Base-by-base conservation (phyloP, 495 filamentous ascomycete species). In the Podospora appendiculata region DNA sequence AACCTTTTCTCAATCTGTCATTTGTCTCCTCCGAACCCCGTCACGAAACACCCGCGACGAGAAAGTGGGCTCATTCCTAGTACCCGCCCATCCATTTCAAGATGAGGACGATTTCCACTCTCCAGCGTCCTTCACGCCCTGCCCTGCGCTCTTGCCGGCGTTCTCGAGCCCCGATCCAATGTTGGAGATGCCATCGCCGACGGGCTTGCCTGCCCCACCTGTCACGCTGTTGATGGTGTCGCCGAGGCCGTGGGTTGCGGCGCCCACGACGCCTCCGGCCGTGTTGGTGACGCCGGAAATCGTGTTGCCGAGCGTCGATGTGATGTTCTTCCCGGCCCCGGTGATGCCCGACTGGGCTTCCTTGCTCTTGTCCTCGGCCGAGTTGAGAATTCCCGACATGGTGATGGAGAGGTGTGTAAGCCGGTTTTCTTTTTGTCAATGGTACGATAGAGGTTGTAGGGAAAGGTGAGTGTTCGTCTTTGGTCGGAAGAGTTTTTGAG, bases 231-330 rank as follows among this genome's bases (percentile, higher is more conserved):
- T 82, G 53, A 88, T 69, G 2, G 80, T 85, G 52, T 85, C 64
- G 6, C 83, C 84, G 3, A 87, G 14, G 0, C 83, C 83, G 9
- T 82, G 71, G 8, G 75, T 74, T 0, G 79, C 79, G 4, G 83
- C 78, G 34, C 84, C 84, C 1, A 85, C 77, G 0, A 86, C 73
- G 32, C 79, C 79, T n/a, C 85, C 85, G 2, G 79, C 76, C 1
- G 83, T 87, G 45, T 82, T 78, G 4, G 81, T 76, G 11, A 69
- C 51, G 36, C 68, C 73, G 14, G 70, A 67, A 19, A 72, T 63
- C 4, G 69, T 71, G 60, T 78, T 76, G 50, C 70, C 70, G 1
- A 69, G 50, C 1, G 64, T 83, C 19, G 82, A 81, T 1, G 85
- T 61, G 2, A 79, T 81, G 33, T 78, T 71, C 25, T 79, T 77